A percentile compares a stretch with the other conserved stretches of the same genome.
Evolutionary conservation across 805 yeast species (phyloP).

Genomic region (Cyberlindnera japonica): DNA sequence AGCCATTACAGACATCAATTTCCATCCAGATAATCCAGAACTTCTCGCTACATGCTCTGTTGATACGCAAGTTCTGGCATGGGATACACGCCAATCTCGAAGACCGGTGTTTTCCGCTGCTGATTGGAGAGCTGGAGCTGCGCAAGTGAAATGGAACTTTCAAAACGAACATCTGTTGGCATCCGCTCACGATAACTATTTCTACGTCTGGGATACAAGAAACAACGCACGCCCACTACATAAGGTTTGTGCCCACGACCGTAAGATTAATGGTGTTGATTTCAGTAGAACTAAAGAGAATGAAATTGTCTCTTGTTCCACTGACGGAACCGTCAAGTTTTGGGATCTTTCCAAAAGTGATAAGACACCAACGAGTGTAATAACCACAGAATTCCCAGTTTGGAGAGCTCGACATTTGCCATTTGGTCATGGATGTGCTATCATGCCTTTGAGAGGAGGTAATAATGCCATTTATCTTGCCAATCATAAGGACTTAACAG

Average conservation of each 20-base stretch:
- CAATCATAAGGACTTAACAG: constrained; percentile 24
- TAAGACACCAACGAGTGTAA: constrained; percentile 49
- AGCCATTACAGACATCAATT: constrained; percentile 94
- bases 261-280: constrained; percentile 87
- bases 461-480: constrained; percentile 42
- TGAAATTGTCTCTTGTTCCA: constrained; percentile 75
- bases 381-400: constrained; percentile 78
- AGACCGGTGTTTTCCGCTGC: constrained; percentile 75
- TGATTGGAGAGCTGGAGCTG: constrained; percentile 94
- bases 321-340: constrained; percentile 76
- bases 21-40: constrained; percentile 85
- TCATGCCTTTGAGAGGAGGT: constrained; percentile 91
- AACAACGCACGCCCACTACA: constrained; percentile 74
- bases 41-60: constrained; percentile 88
- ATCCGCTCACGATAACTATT: constrained; percentile 76
- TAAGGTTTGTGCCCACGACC: constrained; percentile 68
- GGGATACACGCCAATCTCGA: constrained; percentile 86
- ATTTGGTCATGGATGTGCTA: constrained; percentile 81
- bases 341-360: constrained; percentile 61
- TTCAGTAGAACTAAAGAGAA: constrained; percentile 61
- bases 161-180: constrained; percentile 74
- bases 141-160: constrained; percentile 93
- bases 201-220: constrained; percentile 86
- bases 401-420: constrained; percentile 87
- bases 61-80: constrained; percentile 79